phyloP scores from a whole-genome alignment of 148 eudicot species.

The Silene conica region DNA sequence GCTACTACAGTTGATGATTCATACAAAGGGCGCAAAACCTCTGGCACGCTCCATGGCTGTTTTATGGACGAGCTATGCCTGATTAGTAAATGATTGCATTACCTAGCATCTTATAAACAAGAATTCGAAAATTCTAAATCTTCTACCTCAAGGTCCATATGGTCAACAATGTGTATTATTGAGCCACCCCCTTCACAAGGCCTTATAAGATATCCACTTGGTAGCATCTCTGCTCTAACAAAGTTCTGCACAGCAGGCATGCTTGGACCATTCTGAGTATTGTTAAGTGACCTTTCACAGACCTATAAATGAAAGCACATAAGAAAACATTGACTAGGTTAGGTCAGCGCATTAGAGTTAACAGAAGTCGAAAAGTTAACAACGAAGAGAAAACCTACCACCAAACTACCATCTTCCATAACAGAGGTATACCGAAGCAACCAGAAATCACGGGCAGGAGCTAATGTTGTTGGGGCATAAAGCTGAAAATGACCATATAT shows the following conservation, averaged over 20 bases:
- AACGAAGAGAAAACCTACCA: constrained; percentile 42
- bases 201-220: constrained; percentile 74
- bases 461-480: constrained; percentile 95
- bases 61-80: constrained; percentile 7
- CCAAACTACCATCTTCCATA: constrained; percentile 93
- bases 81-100: constrained; percentile 8
- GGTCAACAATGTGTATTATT: constrained; percentile 76
- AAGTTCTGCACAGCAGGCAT: constrained; percentile 71
- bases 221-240: constrained; percentile 77
- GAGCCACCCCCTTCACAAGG: constrained; percentile 90
- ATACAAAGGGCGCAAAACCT: constrained; percentile 73
- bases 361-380: background rate
- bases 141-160: constrained; percentile 69
- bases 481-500: constrained; percentile 40
- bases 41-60: constrained; percentile 85
- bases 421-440: constrained; percentile 85
- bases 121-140: background rate
- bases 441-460: constrained; percentile 97
- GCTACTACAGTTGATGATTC: constrained; percentile 74
- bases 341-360: background rate
- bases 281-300: constrained; percentile 88
- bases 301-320: constrained; percentile 37
- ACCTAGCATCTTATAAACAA: background rate
- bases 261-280: constrained; percentile 82
- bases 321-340: background rate